phyloP scores from a whole-genome alignment of 1,139 yeast species.

The Yamadazyma kanchanaburiensis region DNA sequence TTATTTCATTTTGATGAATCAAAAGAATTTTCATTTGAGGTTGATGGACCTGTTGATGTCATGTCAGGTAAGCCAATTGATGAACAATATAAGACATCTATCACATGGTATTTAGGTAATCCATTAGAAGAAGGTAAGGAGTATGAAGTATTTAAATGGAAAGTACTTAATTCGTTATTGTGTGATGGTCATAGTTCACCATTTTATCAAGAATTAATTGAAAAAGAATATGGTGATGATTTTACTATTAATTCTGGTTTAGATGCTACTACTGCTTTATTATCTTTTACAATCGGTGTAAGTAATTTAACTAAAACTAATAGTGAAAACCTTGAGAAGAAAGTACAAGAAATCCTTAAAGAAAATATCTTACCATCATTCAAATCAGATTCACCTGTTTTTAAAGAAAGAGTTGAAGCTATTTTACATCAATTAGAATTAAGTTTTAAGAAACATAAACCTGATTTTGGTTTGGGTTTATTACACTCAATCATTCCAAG shows the following conservation, averaged over 20 bases:
- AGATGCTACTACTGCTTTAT: slow-evolving; percentile 76
- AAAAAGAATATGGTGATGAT: slow-evolving; percentile 80
- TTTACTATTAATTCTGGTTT: slow-evolving; percentile 86
- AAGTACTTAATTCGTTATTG: slow-evolving; percentile 65
- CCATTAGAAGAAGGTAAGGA: slow-evolving; percentile 53
- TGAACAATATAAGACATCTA: slow-evolving; percentile 71
- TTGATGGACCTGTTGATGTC: slow-evolving; percentile 80
- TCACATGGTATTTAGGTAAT: slow-evolving; percentile 84
- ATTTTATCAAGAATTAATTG: slow-evolving; percentile 78
- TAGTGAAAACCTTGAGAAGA: slow-evolving; percentile 41
- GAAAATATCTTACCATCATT: slow-evolving; percentile 39
- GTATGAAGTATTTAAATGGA: slow-evolving; percentile 71
- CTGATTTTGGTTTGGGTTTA: slow-evolving; percentile 84
- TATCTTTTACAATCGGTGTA: slow-evolving; percentile 80
- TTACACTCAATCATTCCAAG: slow-evolving; percentile 73
- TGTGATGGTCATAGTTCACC: slow-evolving; percentile 94
- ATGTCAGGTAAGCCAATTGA: slow-evolving; percentile 59
- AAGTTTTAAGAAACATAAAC: slow-evolving; percentile 78
- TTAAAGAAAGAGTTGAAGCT: slow-evolving; percentile 70
- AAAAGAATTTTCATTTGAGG: slow-evolving; percentile 11
- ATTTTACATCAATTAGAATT: slow-evolving; percentile 86
- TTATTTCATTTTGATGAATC: slow-evolving; percentile 14
- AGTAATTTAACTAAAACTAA: slow-evolving; percentile 65
- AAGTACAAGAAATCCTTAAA: slow-evolving; percentile 40
- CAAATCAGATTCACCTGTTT: slow-evolving; percentile 41